Evolutionary conservation across 495 filamentous ascomycete species (phyloP), one percentile per base, ranked within the genome.

Genomic region (Aspergillus affinis): DNA sequence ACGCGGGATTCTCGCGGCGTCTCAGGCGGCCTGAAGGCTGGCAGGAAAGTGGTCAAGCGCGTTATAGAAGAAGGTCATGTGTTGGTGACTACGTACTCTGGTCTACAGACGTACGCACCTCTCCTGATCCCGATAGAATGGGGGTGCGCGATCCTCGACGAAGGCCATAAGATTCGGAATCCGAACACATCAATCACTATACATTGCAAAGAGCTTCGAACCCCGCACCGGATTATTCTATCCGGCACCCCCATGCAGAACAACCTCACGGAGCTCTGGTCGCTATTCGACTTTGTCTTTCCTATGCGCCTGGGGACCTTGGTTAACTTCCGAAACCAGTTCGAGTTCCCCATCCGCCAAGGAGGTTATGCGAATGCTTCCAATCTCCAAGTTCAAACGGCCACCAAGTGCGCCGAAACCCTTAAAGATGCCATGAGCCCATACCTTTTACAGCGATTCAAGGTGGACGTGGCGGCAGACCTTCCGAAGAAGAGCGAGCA

Each of bases 161-260:
- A 98, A 79, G 94, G 94, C 10, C 94, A 98, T 74, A 97, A 96
- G 74, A 98, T 98, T 61, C 86, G 93, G 20, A 98, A 98, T 67
- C 94, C 94, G 2, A 92, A 98, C 66, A 90, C 93, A 4, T 86
- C 85, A 0, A 92, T 97, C 57, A 96, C 94, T 0, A 89, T 97
- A 51, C 88, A 90, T 65, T 96, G 90, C 81, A 98, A 98, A 69
- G 90, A 95, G 65, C 79, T 98, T 15, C 81, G 86, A 32, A 98
- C 94, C 7, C 81, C 86, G 4, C 93, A 98, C 69, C 87, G 94
- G 26, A 79, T 98, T 53, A 98, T 98, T 59, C 79, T 98, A 6
- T 97, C 94, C 0, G 94, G 94, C 8, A 98, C 94, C 0, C 94
- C 94, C 1, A 96, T 98, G 81, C 94, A 98, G 73, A 98, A 98